A percentile compares a stretch with the other conserved stretches of the same genome.
phyloP scores from a whole-genome alignment of 805 yeast species.

The Candida wancherniae region DNA sequence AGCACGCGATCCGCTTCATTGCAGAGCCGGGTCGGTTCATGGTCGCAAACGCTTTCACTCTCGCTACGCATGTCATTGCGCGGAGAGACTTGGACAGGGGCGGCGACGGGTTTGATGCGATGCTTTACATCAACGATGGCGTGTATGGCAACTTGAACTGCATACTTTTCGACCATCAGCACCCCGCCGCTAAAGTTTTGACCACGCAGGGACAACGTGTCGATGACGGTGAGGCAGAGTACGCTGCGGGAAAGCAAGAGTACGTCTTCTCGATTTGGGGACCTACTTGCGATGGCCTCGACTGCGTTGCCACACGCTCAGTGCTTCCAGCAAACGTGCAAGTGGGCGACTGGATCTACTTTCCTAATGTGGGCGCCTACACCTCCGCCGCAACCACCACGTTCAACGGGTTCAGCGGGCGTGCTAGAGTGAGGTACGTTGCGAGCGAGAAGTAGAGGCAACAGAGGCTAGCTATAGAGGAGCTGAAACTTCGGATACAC shows the following conservation, averaged over 20 bases:
- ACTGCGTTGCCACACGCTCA: slow-evolving; percentile 60
- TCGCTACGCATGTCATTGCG: slow-evolving; percentile 84
- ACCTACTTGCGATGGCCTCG: slow-evolving; percentile 96
- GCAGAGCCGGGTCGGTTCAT: slow-evolving; percentile 95
- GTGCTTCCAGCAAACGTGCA: slow-evolving; percentile 54
- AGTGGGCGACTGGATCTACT: slow-evolving; percentile 92
- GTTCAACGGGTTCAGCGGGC: slow-evolving; percentile 80
- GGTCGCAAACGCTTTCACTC: slow-evolving; percentile 78
- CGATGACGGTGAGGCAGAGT: slow-evolving; percentile 15
- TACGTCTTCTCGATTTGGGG: slow-evolving; percentile 83
- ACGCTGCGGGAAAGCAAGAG: slow-evolving; percentile 16
- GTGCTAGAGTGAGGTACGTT: slow-evolving; percentile 60
- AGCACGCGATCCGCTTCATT: slow-evolving; percentile 45
- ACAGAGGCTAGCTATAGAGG: no score
- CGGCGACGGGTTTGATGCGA: slow-evolving; percentile 38
- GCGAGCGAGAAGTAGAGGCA: no score
- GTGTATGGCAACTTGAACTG: slow-evolving; percentile 95
- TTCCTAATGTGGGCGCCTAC: slow-evolving; percentile 83
- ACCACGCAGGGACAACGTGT: slow-evolving; percentile 23
- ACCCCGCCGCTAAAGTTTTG: slow-evolving; percentile 65
- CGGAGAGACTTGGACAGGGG: slow-evolving; percentile 46
- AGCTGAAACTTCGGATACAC: no score
- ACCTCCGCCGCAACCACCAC: slow-evolving; percentile 88
- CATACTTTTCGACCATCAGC: slow-evolving; percentile 86
- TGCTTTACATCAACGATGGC: slow-evolving; percentile 91